These are phyloP conservation scores for Cyclotella atomus DNA, from an alignment of 108 stramenopile genomes.

Conservation along the genomic window DNA sequence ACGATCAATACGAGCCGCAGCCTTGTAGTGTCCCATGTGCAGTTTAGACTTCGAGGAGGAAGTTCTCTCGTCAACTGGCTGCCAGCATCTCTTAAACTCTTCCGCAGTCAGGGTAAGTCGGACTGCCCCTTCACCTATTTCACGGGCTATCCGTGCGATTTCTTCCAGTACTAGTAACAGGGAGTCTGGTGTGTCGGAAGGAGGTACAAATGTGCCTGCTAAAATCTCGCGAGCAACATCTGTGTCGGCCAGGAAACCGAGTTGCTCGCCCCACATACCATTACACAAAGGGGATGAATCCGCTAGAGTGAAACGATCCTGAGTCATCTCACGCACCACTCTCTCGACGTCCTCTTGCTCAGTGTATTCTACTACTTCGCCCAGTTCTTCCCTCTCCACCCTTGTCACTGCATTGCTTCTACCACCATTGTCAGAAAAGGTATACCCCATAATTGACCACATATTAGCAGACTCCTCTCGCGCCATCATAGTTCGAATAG, in stretches of 20 bases:
- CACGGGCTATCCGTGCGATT: not conserved
- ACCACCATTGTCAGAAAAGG: constrained; percentile 1
- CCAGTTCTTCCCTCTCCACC: not conserved
- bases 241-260: not conserved
- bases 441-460: not conserved
- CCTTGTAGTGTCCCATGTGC: constrained; percentile 21
- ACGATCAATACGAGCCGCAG: not conserved
- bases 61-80: not conserved
- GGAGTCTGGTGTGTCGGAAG: not conserved
- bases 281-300: not conserved
- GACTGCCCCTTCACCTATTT: not conserved
- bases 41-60: not conserved
- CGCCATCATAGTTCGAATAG: not conserved
- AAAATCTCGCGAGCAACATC: not conserved
- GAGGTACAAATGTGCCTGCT: not conserved
- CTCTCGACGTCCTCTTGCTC: not conserved
- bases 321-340: constrained; percentile 2
- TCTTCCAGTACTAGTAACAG: not conserved
- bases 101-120: not conserved
- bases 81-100: constrained; percentile 3
- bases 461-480: not conserved
- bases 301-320: not conserved
- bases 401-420: not conserved
- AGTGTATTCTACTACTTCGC: not conserved
- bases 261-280: not conserved